Evolutionary conservation across 73 alveolate genomes (phyloP).

Genomic region (Symbiodinium pilosum): DNA sequence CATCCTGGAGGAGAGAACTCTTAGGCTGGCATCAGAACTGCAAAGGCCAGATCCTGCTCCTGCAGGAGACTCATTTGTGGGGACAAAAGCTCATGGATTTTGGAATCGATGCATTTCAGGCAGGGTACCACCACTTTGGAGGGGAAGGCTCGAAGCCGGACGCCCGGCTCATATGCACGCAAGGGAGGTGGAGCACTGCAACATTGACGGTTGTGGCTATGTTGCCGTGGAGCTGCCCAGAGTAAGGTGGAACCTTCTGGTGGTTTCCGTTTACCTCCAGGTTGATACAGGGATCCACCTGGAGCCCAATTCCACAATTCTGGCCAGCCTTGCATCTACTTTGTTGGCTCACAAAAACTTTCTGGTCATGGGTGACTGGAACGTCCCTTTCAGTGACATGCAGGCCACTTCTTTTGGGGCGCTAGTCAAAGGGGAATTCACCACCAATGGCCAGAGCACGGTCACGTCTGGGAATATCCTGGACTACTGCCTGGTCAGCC

Average conservation of each 20-base stretch:
- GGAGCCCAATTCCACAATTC: not conserved
- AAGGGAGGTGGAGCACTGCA: not conserved
- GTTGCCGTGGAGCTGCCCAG: not conserved
- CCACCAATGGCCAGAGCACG: not conserved
- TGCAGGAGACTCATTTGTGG: too few relatives aligned
- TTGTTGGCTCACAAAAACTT: not conserved
- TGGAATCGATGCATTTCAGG: too few relatives aligned
- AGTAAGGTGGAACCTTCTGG: not conserved
- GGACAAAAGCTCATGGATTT: too few relatives aligned
- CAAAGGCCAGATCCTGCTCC: too few relatives aligned
- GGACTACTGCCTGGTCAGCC: not conserved
- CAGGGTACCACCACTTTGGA: too few relatives aligned
- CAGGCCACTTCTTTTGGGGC: not conserved
- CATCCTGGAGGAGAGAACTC: too few relatives aligned
- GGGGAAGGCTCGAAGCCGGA: too few relatives aligned
- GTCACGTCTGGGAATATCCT: not conserved
- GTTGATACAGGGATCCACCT: not conserved
- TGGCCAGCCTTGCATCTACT: not conserved
- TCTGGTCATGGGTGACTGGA: not conserved
- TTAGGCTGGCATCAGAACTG: too few relatives aligned
- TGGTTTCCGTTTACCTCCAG: not conserved
- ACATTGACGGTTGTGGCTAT: not conserved
- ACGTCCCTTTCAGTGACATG: not conserved
- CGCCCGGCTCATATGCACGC: too few relatives aligned
- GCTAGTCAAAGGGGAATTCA: not conserved